These are phyloP conservation scores for Hagleromyces aurorensis DNA, from an alignment of 805 yeast genomes.

Conservation along the genomic window DNA sequence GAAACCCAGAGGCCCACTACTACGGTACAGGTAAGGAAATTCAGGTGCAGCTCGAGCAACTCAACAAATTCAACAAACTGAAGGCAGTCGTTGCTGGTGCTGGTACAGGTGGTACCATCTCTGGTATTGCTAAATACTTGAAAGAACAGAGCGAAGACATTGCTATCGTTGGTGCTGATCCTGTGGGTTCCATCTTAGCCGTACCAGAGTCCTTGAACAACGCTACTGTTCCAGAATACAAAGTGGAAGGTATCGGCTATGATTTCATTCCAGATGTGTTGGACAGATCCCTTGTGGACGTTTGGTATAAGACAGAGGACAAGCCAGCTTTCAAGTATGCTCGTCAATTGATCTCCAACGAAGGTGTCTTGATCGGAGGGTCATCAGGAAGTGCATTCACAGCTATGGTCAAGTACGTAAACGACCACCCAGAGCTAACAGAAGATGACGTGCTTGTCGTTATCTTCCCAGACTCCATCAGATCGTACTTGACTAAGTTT, in stretches of 20 bases:
- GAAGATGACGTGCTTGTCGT: conserved; percentile 72
- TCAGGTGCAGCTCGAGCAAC: conserved; percentile 59
- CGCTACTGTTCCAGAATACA: conserved; percentile 46
- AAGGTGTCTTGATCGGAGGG: conserved; percentile 87
- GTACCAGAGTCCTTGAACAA: conserved; percentile 64
- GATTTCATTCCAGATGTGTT: conserved; percentile 82
- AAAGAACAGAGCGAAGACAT: conserved; percentile 61
- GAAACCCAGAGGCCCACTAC: conserved; percentile 80
- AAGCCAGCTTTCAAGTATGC: conserved; percentile 72
- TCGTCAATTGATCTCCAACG: conserved; percentile 73
- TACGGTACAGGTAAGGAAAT: conserved; percentile 80
- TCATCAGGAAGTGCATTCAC: conserved; percentile 78
- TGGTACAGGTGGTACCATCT: conserved; percentile 89
- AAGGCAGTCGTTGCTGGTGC: conserved; percentile 83
- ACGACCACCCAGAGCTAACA: conserved; percentile 50
- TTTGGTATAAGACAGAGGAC: conserved; percentile 84
- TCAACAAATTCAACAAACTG: conserved; percentile 43
- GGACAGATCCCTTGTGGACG: conserved; percentile 55
- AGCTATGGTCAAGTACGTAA: conserved; percentile 64
- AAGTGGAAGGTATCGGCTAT: conserved; percentile 88
- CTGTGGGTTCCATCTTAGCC: conserved; percentile 79
- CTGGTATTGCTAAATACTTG: conserved; percentile 71
- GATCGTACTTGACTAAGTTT: conserved; percentile 80
- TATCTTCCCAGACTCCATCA: conserved; percentile 77
- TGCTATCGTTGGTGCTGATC: conserved; percentile 73